Evolutionary conservation across 176 grass and related monocot genomes (phyloP).

Genomic region (Oropetium thomaeum): DNA sequence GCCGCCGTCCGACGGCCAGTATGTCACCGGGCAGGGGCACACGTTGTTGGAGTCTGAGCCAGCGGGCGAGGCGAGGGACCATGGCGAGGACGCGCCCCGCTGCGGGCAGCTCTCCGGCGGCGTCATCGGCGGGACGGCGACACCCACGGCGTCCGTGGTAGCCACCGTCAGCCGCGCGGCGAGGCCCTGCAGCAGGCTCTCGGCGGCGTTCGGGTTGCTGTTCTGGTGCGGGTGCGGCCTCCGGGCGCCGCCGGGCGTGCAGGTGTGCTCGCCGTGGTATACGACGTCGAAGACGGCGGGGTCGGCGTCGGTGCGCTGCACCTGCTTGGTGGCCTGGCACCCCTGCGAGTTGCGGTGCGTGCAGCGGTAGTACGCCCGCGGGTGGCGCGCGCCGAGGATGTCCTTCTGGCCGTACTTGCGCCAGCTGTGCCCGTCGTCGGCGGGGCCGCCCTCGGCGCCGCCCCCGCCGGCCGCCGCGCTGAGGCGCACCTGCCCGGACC

Average conservation of each 20-base stretch:
- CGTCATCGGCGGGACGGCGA: conserved; percentile 21
- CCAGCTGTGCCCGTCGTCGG: conserved; percentile 74
- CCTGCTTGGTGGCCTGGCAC: conserved; percentile 78
- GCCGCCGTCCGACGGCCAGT: conserved; percentile 20
- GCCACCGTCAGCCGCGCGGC: conserved; percentile 46
- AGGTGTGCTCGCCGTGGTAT: conserved; percentile 82
- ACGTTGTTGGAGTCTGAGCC: conserved; percentile 48
- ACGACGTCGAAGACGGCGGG: conserved; percentile 65
- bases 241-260: background rate
- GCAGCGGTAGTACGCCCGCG: conserved; percentile 85
- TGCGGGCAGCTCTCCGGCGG: conserved; percentile 28
- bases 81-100: conserved; percentile 32
- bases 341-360: conserved; percentile 76
- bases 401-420: conserved; percentile 93
- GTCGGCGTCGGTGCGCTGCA: conserved; percentile 75
- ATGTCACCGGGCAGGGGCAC: conserved; percentile 29
- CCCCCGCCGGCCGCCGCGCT: background rate
- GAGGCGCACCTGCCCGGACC: conserved; percentile 57
- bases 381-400: conserved; percentile 81
- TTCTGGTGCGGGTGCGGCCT: background rate
- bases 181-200: conserved; percentile 47
- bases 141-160: conserved; percentile 12
- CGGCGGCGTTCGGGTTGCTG: conserved; percentile 36
- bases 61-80: conserved; percentile 48
- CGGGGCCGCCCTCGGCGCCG: conserved; percentile 40